Base-by-base conservation (phyloP, 768 basidiomycete species). In the Lactifluus volemus region DNA sequence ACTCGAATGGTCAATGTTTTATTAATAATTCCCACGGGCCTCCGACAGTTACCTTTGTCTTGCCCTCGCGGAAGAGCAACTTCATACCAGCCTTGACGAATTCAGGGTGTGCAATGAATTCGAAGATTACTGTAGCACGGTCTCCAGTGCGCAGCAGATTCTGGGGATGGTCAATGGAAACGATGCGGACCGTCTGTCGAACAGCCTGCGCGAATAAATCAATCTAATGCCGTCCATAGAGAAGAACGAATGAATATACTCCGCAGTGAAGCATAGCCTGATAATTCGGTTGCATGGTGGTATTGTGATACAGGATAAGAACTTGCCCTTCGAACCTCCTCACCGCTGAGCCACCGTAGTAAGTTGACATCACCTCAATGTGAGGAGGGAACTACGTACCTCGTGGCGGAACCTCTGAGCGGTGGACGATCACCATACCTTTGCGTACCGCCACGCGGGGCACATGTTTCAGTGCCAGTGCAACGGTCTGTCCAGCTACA, bases 251-350 rank as follows among this genome's bases (percentile, higher is more conserved):
- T 50, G 7, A 15, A 73, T 82, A 67, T 70, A 88, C 86, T 29
- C 93, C 93, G 68, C 92, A 95, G 70, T 96, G 93, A 68, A 96
- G 77, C 92, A 96, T 95, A 0, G 91, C 91, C 83, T 96, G 93
- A 68, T 97, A 97, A 68, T 92, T 91, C 71, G 81, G 85, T 73
- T 97, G 94, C 64, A 97, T 77, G 25, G 94, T 97, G 47, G 92
- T 93, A 69, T 94, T 94, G 72, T 94, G 92, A 68, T 96, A 97
- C 58, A 99, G 74, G 53, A 98, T 88, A 57, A 99, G 79, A 6
- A 96, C 89, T 72, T 94, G 90, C 14, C 93, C 96, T 71, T 98
- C 92, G 68, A 99, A 99, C 66, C 83, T 81, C 48, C 84, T 79
- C 50, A 90, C 82, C 41, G 92, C 93, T 88, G 66, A 36, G 15